These are phyloP conservation scores for Schwanniomyces vanrijiae DNA, from an alignment of 805 yeast species.

Conservation along the genomic window DNA sequence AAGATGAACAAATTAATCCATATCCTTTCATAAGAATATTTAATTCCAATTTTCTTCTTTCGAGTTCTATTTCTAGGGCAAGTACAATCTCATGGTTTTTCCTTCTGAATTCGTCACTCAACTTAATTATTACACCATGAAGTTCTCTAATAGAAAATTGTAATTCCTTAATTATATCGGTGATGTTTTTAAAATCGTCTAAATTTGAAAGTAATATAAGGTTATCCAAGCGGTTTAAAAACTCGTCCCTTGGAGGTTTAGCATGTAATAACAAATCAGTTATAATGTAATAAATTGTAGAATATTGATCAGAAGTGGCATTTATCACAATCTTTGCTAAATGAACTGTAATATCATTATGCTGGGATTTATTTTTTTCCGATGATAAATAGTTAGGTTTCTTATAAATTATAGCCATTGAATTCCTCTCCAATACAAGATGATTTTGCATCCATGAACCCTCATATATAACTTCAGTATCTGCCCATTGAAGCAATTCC, in stretches of 20 bases:
- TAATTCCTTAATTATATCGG: constrained; percentile 25
- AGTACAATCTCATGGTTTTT: constrained; percentile 19
- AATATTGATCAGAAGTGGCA: constrained; percentile 40
- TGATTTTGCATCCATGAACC: constrained; percentile 30
- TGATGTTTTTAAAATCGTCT: constrained; percentile 36
- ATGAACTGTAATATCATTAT: constrained; percentile 31
- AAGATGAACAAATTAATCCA: constrained; percentile 18
- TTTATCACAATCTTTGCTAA: constrained; percentile 38
- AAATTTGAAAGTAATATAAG: constrained; percentile 36
- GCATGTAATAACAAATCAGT: constrained; percentile 35
- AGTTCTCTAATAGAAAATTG: constrained; percentile 30
- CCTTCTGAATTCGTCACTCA: constrained; percentile 29
- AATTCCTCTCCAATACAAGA: constrained; percentile 33
- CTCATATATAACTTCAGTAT: constrained; percentile 64
- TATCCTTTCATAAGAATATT: constrained; percentile 33
- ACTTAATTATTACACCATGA: constrained; percentile 36
- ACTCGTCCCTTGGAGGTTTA: constrained; percentile 23
- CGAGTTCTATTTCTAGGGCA: constrained; percentile 32
- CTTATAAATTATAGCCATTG: constrained; percentile 45
- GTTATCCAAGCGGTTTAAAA: constrained; percentile 41
- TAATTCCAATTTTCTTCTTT: constrained; percentile 32
- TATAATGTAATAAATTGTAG: constrained; percentile 32
- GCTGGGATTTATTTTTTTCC: constrained; percentile 18
- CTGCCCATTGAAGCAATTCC: constrained; percentile 65
- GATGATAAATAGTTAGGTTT: constrained; percentile 54